Base-by-base conservation (phyloP, 2,329 filamentous ascomycete species). In the Aspergillus pseudoviridinutans region DNA sequence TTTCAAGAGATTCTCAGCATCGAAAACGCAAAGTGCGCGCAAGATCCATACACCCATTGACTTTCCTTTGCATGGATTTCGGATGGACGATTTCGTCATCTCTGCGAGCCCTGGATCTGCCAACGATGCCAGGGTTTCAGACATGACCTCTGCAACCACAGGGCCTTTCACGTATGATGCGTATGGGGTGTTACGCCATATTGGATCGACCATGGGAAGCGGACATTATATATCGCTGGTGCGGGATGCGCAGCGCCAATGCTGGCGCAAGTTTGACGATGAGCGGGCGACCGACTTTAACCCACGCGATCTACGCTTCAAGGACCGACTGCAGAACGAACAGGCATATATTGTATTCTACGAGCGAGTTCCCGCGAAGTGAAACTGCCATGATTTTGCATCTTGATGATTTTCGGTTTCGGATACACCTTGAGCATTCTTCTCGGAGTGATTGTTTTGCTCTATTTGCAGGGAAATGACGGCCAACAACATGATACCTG, bases 211-310 rank as follows among this genome's bases (percentile, higher is more conserved):
- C 1, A 79, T 89, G 53, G 83, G 84, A 41, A 84, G 84, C 52
- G 92, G 92, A 0, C 92, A 97, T 74, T 97, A 97, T 72, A 87
- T 88, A 54, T 83, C 87, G 3, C 86, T 89, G 57, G 84, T 89
- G 59, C 83, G 84, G 49, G 84, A 88, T 65, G 79, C 81, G 41
- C 79, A 78, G 32, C 77, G 83, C 28, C 79, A 80, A 27, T 81
- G 79, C 58, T 88, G 85, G 85, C 76, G 84, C 29, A 79, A 79
- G 50, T 87, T 84, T 63, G 86, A 88, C 62, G 85, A 88, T 62
- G 79, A 80, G 27, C 71, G 75, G 55, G 76, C 80, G 12, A 76
- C 70, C 3, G 84, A 87, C 60, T 84, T 87, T 58, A 79, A 84
- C 63, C 85, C 85, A 0, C 77, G 76, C 5, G 78, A 78, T 55